phyloP scores from a whole-genome alignment of 2,329 filamentous ascomycete genomes.

The Geosmithia morbida region DNA sequence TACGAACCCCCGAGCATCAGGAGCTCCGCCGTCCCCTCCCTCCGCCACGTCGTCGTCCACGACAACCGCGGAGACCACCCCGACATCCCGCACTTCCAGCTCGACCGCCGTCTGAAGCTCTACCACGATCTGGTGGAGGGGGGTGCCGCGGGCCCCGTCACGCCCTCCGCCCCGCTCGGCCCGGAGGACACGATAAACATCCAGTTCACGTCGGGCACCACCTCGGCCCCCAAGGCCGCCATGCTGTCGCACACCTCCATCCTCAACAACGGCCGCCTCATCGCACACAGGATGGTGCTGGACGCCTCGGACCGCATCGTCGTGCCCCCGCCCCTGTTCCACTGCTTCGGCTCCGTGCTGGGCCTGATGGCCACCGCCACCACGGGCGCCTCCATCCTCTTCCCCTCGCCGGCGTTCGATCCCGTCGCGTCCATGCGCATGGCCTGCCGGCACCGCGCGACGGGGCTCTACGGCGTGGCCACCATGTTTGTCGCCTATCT shows the following conservation, averaged over 20 bases:
- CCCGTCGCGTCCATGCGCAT: conserved; percentile 53
- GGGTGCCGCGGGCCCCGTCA: conserved; percentile 14
- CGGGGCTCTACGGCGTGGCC: conserved; percentile 70
- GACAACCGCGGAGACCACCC: conserved; percentile 53
- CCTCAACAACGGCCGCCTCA: conserved; percentile 79
- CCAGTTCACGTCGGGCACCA: conserved; percentile 95
- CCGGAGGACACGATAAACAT: conserved; percentile 75
- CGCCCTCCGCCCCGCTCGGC: conserved; percentile 30
- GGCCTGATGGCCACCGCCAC: conserved; percentile 96
- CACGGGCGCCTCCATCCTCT: conserved; percentile 62
- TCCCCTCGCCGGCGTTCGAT: conserved; percentile 79
- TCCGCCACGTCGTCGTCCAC: conserved; percentile 60
- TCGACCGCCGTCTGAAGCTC: conserved; percentile 26
- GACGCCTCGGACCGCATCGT: conserved; percentile 61
- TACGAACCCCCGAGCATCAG: conserved; percentile 8
- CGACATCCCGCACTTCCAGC: conserved; percentile 20
- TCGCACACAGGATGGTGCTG: conserved; percentile 75
- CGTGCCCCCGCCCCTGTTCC: conserved; percentile 75
- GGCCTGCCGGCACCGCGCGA: conserved; percentile 37
- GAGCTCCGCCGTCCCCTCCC: conserved; percentile 44
- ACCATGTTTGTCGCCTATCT: conserved; percentile 92
- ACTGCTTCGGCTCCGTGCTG: conserved; percentile 81
- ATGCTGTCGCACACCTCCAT: conserved; percentile 78
- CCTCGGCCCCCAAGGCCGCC: conserved; percentile 78
- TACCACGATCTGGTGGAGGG: conserved; percentile 25